Evolutionary conservation across 2,329 filamentous ascomycete genomes (phyloP).

Genomic region (Claviceps arundinis): DNA sequence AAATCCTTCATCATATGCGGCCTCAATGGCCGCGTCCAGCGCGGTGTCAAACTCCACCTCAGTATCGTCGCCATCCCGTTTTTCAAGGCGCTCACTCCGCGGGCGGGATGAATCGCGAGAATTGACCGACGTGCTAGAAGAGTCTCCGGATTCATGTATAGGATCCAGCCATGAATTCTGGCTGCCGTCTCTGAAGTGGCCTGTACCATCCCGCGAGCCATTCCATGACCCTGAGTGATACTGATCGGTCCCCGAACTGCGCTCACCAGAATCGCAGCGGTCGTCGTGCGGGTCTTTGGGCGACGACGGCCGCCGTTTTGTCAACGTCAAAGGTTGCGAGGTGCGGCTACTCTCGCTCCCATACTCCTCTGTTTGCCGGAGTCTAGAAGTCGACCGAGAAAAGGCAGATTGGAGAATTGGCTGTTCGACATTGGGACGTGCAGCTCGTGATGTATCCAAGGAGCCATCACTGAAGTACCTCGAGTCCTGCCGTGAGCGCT

Average conservation of each 20-base stretch:
- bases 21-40: slow-evolving; percentile 87
- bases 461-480: slow-evolving; percentile 12
- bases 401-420: slow-evolving; percentile 39
- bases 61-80: slow-evolving; percentile 54
- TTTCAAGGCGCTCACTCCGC: slow-evolving; percentile 56
- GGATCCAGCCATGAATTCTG: slow-evolving; percentile 89
- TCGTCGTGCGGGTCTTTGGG: slow-evolving; percentile 15
- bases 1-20: slow-evolving; percentile 84
- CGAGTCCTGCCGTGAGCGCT: slow-evolving; percentile 11
- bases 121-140: slow-evolving; percentile 61
- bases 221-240: slow-evolving; percentile 10
- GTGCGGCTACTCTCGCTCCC: slow-evolving; percentile 44
- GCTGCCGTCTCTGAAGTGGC: slow-evolving; percentile 48
- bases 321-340: slow-evolving; percentile 59
- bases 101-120: slow-evolving; percentile 64
- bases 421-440: slow-evolving; percentile 1
- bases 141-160: slow-evolving; percentile 79
- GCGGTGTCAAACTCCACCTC: slow-evolving; percentile 91
- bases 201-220: slow-evolving; percentile 9
- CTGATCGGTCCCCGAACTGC: slow-evolving; percentile 3
- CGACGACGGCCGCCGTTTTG: slow-evolving; percentile 46
- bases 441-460: slow-evolving; percentile 12
- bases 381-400: slow-evolving; percentile 30
- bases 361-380: slow-evolving; percentile 18
- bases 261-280: slow-evolving; percentile 5